Evolutionary conservation across 148 eudicot species (phyloP), one percentile per base, ranked within the genome.

Genomic region (Rhododendron vialii): DNA sequence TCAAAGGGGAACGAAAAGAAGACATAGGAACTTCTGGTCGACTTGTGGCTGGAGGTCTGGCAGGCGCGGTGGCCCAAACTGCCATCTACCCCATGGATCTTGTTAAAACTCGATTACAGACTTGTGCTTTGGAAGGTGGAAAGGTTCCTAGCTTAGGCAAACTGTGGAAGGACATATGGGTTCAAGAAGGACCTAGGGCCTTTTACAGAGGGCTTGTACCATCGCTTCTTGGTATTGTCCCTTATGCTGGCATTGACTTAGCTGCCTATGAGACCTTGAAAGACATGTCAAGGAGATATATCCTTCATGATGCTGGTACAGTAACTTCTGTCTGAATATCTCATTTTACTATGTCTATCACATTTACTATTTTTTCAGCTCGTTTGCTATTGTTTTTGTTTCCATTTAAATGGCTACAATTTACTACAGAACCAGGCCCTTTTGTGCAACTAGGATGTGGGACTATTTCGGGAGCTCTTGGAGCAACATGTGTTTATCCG

Each of bases 381-480:
- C 74, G 24, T 18, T 48, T 41, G 51, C 83, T 78, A 67, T 55
- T 53, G 41, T 76, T n/a, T 53, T 84, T 15, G 36, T 45, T 55
- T 36, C 5, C 83, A 81, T 51, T 89, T 84, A 74, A 82, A 83
- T 69, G 47, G 41, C 69, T 85, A 28, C 15, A 15, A 22, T 83
- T 22, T 86, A 57, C 38, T 90, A 83, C 89, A 95, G 99, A 96
- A 85, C 96, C 99, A 83, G 99, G 99, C 87, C 95, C 99, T 81
- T 88, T 96, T 87, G 95, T 94, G 90, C 99, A 96, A 92, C 90
- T 96, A 86, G 95, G 98, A 84, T 96, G 99, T 88, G 99, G 99
- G 81, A 94, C 98, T 38, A 63, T 95, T 67, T 96, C 99, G 0
- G 99, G 99, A 84, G 92, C 99, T 43, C 92, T 96, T 83, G 99